Conservation (phyloP, 257 asterid genomes). For the Ballota nigra region DNA sequence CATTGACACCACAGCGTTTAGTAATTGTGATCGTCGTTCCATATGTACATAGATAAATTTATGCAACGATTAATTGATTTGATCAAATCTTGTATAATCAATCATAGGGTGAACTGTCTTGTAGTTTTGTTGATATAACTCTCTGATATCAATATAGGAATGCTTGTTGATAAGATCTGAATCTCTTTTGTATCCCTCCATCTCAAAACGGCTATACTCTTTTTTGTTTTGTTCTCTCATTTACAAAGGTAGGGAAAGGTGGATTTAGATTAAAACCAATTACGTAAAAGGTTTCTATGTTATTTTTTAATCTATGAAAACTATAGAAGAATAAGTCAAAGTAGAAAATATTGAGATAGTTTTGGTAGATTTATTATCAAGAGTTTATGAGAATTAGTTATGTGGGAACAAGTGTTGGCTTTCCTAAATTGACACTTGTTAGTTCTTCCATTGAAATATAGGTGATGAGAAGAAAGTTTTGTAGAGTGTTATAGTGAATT, state of each 20-base stretch:
- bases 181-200: background rate
- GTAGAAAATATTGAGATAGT: background rate
- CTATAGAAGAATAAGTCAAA: background rate
- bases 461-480: no score
- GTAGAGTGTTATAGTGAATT: no score
- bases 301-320: no score
- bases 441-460: no score
- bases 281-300: background rate
- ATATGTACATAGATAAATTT: background rate
- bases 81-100: background rate
- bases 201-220: background rate
- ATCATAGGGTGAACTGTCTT: background rate
- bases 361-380: background rate
- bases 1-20: background rate
- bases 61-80: background rate
- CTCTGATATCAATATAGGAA: background rate
- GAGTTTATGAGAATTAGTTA: no score
- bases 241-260: background rate
- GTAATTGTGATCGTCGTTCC: background rate
- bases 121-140: background rate
- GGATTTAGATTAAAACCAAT: no score
- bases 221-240: no score
- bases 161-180: background rate
- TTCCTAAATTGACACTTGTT: no score
- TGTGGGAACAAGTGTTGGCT: background rate